A percentile compares a stretch with the other conserved stretches of the same genome.
Evolutionary conservation across 2,329 filamentous ascomycete genomes (phyloP).

Genomic region (Colletotrichum tabaci): DNA sequence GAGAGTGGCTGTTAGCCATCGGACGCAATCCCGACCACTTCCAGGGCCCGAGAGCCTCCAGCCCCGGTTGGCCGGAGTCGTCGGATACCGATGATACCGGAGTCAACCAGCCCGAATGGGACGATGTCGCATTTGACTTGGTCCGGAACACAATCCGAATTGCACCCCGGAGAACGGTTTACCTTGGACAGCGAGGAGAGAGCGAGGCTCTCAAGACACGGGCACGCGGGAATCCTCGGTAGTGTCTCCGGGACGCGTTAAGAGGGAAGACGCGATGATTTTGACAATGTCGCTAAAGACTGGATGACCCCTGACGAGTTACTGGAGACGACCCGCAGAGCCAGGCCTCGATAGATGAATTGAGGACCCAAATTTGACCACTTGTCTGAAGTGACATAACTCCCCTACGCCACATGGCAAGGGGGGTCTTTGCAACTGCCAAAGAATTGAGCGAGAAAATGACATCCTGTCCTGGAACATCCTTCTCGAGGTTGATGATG

Average conservation of each 20-base stretch:
- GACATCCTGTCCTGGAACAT: background rate
- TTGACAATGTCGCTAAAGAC: slow-evolving; percentile 9
- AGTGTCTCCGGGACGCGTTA: slow-evolving; percentile 2
- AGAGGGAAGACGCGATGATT: background rate
- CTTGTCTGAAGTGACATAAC: background rate
- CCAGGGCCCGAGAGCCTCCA: background rate
- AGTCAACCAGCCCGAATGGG: background rate
- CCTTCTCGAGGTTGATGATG: background rate
- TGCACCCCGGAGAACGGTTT: slow-evolving; percentile 2
- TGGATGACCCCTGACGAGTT: slow-evolving; percentile 22
- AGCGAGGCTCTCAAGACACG: background rate
- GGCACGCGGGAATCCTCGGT: background rate
- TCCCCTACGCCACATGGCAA: background rate
- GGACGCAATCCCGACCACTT: slow-evolving; percentile 3
- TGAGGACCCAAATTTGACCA: background rate
- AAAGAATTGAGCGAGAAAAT: background rate
- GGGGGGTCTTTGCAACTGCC: background rate
- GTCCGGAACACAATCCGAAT: slow-evolving; percentile 5
- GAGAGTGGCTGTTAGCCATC: slow-evolving; percentile 15
- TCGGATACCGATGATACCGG: background rate
- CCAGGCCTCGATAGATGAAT: slow-evolving; percentile 3
- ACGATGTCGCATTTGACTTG: background rate
- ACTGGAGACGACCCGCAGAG: slow-evolving; percentile 12
- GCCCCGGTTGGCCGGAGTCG: too few species aligned
- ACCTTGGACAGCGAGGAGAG: background rate